phyloP scores from a whole-genome alignment of 2,329 filamentous ascomycete species.

The Stemphylium lycopersici region DNA sequence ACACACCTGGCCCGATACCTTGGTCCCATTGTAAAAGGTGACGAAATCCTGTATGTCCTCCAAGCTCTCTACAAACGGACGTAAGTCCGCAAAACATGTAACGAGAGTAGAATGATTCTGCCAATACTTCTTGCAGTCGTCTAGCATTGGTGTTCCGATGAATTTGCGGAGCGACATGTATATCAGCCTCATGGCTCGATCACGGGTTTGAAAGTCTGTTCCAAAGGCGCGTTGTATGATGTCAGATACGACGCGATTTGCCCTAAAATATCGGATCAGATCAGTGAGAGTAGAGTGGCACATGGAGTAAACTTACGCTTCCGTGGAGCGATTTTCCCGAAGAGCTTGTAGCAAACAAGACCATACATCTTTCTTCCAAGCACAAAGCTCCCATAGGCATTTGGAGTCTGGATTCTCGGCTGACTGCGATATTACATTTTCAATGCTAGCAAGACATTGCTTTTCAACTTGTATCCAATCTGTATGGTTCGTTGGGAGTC shows the following conservation, averaged over 20 bases:
- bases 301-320: constrained; percentile 15
- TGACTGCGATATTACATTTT: constrained; percentile 12
- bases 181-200: constrained; percentile 23
- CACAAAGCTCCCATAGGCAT: constrained; percentile 21
- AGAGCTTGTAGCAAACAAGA: constrained; percentile 22
- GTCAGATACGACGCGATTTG: constrained; percentile 5
- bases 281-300: background rate
- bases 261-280: constrained; percentile 7
- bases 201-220: constrained; percentile 11
- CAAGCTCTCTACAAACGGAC: constrained; percentile 25
- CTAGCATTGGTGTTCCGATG: constrained; percentile 13
- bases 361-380: constrained; percentile 30
- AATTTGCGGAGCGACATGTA: constrained; percentile 20
- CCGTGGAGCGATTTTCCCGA: constrained; percentile 2
- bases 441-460: constrained; percentile 22
- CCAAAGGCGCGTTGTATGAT: constrained; percentile 21
- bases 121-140: constrained; percentile 34
- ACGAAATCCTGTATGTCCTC: constrained; percentile 24
- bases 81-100: constrained; percentile 39
- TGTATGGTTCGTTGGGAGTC: constrained; percentile 10
- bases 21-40: background rate
- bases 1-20: background rate
- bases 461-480: constrained; percentile 28
- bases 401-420: constrained; percentile 2
- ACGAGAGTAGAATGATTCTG: constrained; percentile 22